Evolutionary conservation across 352 stramenopile genomes (phyloP), one percentile per base, ranked within the genome.

Genomic region (Pythium folliculosum): DNA sequence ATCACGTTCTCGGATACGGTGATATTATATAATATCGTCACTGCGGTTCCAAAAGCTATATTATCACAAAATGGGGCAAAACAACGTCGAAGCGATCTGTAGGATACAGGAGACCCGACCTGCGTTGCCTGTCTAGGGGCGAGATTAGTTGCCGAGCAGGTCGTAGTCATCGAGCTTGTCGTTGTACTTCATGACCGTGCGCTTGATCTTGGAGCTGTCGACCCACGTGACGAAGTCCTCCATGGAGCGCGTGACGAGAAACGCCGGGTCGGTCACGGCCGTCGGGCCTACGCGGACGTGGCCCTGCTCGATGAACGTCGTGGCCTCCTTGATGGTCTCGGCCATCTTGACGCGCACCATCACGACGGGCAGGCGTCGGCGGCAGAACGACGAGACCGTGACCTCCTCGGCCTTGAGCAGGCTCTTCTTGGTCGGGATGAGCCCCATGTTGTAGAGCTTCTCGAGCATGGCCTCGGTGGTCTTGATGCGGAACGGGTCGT

Each of bases 151-250:
- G 57, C 92, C 91, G 8, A 99, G 90, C 65, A 99, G 80, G 77
- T 99, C 98, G 84, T 98, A 99, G 86, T 99, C 98, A 89, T 99
- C 98, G 52, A 99, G 81, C 76, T 99, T 99, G 79, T 99, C 97
- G 86, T 99, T 99, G 87, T 99, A 99, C 76, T 98, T 99, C 80
- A 96, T 94, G 73, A 99, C 97, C 63, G 91, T 96, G 79, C 92
- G 83, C 84, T 98, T 98, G 85, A 99, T 98, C 92, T 99, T 98
- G 63, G 94, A 98, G 71, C 86, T 95, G 72, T 98, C 94, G 49
- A 99, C 96, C 98, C 98, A 99, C 45, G 97, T 99, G 48, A 99
- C 94, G 80, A 99, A 99, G 86, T 99, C 98, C 83, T 99, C 98
- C 92, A 99, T 98, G 25, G 84, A 81, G 51, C 97, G 92, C 14